Percentiles rank a stretch among this genome's conserved stretches.
phyloP scores from a whole-genome alignment of 805 yeast species.

The Wickerhamomyces alni region DNA sequence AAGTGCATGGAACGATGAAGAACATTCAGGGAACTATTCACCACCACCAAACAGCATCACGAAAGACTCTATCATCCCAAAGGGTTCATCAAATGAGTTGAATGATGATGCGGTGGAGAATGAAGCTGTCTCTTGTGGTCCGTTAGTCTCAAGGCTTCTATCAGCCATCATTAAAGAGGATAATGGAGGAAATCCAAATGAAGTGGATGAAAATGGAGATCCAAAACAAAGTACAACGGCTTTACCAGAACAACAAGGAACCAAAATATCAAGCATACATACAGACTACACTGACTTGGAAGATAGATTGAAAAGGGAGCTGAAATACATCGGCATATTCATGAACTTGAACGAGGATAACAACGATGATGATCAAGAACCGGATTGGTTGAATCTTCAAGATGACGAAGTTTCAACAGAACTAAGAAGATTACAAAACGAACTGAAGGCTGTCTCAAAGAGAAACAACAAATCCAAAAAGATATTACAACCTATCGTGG shows the following conservation, averaged over 20 bases:
- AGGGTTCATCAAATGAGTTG: constrained; percentile 51
- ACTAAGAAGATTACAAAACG: constrained; percentile 64
- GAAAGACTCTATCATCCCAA: constrained; percentile 40
- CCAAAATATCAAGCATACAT: constrained; percentile 39
- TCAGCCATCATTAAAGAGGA: constrained; percentile 65
- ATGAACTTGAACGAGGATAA: constrained; percentile 39
- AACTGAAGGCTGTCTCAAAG: constrained; percentile 53
- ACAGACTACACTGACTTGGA: constrained; percentile 78
- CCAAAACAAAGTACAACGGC: constrained; percentile 21
- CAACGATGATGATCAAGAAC: constrained; percentile 25
- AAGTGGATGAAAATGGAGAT: constrained; percentile 22
- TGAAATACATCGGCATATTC: constrained; percentile 85
- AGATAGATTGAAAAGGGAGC: constrained; percentile 80
- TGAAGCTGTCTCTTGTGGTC: constrained; percentile 83
- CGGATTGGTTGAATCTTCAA: constrained; percentile 72
- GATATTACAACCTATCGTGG: constrained; percentile 62
- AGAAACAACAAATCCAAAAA: constrained; percentile 66
- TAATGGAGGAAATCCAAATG: constrained; percentile 7
- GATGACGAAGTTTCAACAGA: constrained; percentile 94
- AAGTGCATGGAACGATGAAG: constrained; percentile 85
- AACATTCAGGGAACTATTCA: constrained; percentile 43
- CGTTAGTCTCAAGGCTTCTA: constrained; percentile 74
- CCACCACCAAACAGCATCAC: constrained; percentile 42
- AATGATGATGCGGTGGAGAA: constrained; percentile 61
- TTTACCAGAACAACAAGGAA: constrained; percentile 38